Evolutionary conservation across 192 early-diverging fungal genomes (phyloP).

Genomic region (Backusella psychrophila): DNA sequence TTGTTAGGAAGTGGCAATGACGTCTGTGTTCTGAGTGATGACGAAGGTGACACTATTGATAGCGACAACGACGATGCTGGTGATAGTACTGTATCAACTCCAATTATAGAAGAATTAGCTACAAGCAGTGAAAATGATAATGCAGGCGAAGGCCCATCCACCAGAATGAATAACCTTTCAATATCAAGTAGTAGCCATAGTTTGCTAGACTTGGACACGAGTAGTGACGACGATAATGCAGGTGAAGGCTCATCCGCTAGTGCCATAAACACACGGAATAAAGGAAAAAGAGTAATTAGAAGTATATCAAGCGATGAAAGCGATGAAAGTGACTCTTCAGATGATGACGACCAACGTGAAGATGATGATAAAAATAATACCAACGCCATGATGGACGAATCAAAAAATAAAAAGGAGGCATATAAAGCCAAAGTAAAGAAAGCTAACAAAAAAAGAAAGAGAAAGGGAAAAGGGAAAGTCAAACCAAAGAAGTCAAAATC

Average conservation of each 20-base stretch:
- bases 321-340: neutral
- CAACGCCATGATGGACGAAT: neutral
- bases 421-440: neutral
- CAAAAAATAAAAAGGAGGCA: neutral
- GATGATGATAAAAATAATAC: neutral
- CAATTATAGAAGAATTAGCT: neutral
- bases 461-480: neutral
- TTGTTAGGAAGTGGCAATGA: neutral
- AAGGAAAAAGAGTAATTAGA: neutral
- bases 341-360: neutral
- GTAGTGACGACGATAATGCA: neutral
- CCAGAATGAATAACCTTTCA: neutral
- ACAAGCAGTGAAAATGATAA: neutral
- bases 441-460: neutral
- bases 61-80: neutral
- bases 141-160: neutral
- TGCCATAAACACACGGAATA: neutral
- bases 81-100: neutral
- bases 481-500: neutral
- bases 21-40: neutral
- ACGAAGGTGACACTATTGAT: neutral
- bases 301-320: neutral
- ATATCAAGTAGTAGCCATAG: neutral
- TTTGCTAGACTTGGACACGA: neutral
- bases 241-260: neutral